These are phyloP conservation scores for Nepenthes alata DNA, from an alignment of 179 eudicot genomes.

Conservation along the genomic window DNA sequence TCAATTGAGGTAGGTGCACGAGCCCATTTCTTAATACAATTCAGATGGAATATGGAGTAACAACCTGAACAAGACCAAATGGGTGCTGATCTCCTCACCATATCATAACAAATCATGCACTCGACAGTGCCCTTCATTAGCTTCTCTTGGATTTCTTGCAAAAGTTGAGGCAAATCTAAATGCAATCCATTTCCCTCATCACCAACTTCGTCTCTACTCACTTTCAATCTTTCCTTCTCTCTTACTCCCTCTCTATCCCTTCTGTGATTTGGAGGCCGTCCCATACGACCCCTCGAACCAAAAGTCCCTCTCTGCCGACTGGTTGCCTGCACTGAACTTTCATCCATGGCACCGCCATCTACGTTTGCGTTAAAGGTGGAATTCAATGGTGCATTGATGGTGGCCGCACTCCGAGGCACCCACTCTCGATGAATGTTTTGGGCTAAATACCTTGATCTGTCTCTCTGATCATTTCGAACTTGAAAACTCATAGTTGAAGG, in stretches of 20 bases:
- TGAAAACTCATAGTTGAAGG: constrained; percentile 52
- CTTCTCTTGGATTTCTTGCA: constrained; percentile 94
- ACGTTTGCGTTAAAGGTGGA: not conserved
- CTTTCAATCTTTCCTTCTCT: constrained; percentile 22
- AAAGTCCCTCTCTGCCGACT: constrained; percentile 9
- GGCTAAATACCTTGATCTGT: constrained; percentile 28
- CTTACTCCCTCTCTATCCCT: constrained; percentile 25
- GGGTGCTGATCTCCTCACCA: constrained; percentile 82
- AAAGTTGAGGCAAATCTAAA: constrained; percentile 54
- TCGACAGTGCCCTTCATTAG: constrained; percentile 69
- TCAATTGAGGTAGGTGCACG: constrained; percentile 84
- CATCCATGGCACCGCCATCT: not conserved
- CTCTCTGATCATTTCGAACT: constrained; percentile 39
- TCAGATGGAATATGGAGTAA: constrained; percentile 75
- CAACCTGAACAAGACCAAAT: constrained; percentile 90
- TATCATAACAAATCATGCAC: constrained; percentile 96
- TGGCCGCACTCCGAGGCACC: constrained; percentile 45
- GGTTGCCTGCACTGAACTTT: constrained; percentile 1
- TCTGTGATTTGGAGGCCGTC: constrained; percentile 34
- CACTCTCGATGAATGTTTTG: constrained; percentile 47
- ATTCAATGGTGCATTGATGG: constrained; percentile 13
- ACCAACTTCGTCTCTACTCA: constrained; percentile 11
- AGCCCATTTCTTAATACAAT: constrained; percentile 92
- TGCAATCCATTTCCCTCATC: constrained; percentile 19
- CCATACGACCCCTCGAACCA: constrained; percentile 25